Base-by-base conservation (phyloP, 2,329 filamentous ascomycete species). In the Trichoderma afroharzianum region DNA sequence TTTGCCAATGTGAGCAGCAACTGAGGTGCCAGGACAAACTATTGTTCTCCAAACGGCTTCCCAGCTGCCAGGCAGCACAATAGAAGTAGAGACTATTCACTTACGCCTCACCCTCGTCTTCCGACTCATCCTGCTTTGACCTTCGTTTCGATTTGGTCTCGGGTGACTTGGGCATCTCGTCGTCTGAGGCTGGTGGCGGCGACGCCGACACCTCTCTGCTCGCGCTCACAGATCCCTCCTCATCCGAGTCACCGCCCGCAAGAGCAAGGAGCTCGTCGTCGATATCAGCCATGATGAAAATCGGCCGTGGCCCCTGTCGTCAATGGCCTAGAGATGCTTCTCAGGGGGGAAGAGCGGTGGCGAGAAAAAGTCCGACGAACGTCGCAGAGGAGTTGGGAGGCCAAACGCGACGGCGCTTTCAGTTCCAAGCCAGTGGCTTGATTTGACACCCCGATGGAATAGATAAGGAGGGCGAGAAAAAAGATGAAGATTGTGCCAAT, bases 251-350 rank as follows among this genome's bases (percentile, higher is more conserved):
- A 76, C 93, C 94, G 77, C 94, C 96, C 69, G 95, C 96, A 75
- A 98, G 90, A 78, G 93, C 95, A 75, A 98, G 91, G 75, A 98
- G 91, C 84, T 98, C 95, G 77, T 95, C 94, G 80, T 98, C 95
- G 76, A 98, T 88, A 79, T 95, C 93, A 71, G 93, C 92, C 94
- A 97, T 97, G 78, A 75, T 87, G 73, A 71, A n/a, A 33, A 32
- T 33, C 62, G 21, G 11, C 6, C 15, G 33, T n/a, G 28, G 47
- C 18, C 33, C 39, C 50, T 57, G 14, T 28, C 3, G 26, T 57
- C 30, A 36, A 53, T 58, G 43, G 68, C 24, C 50, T 26, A 39
- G 26, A 58, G 28, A 63, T 70, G 58, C 68, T 32, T 26, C 32
- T 63, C 43, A 70, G 57, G 67, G 66, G 36, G 39, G 39, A 26